These are phyloP conservation scores for Suillus lakei DNA, from an alignment of 768 basidiomycete genomes.

Conservation along the genomic window DNA sequence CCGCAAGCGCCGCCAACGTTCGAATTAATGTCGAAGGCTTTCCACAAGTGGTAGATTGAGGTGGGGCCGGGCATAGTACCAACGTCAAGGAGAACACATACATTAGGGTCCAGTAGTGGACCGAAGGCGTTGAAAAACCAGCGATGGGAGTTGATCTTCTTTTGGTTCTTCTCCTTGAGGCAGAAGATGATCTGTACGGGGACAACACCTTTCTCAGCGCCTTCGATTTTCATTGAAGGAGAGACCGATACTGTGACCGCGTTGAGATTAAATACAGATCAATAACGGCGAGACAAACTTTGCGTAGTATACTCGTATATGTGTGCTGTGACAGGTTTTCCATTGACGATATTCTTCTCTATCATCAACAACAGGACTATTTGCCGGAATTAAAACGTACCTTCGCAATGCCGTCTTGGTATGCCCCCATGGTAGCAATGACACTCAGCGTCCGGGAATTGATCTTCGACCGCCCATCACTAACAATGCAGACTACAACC, in stretches of 20 bases:
- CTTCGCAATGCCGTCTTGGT: conserved; percentile 94
- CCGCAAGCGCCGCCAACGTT: conserved; percentile 94
- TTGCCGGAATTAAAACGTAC: conserved; percentile 37
- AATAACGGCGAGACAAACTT: conserved; percentile 49
- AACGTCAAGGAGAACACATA: conserved; percentile 91
- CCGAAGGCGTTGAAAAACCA: conserved; percentile 97
- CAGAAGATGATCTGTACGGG: conserved; percentile 95
- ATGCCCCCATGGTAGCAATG: conserved; percentile 91
- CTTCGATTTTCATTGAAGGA: conserved; percentile 81
- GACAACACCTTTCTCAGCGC: conserved; percentile 76
- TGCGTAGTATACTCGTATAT: conserved; percentile 96
- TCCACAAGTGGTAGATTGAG: conserved; percentile 92
- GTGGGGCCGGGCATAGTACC: conserved; percentile 86
- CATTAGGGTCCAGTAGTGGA: conserved; percentile 83
- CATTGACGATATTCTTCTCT: conserved; percentile 72
- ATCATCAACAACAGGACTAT: conserved; percentile 9
- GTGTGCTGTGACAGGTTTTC: conserved; percentile 83
- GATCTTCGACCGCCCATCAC: conserved; percentile 85
- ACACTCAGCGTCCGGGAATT: conserved; percentile 83
- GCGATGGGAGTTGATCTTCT: conserved; percentile 93
- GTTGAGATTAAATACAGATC: not conserved
- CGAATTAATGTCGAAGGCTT: conserved; percentile 91
- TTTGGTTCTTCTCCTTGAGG: conserved; percentile 91
- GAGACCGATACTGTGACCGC: conserved; percentile 69
- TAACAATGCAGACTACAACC: conserved; percentile 92